Conservation (phyloP, 2,329 filamentous ascomycete species). For the Epichloe gansuensis region DNA sequence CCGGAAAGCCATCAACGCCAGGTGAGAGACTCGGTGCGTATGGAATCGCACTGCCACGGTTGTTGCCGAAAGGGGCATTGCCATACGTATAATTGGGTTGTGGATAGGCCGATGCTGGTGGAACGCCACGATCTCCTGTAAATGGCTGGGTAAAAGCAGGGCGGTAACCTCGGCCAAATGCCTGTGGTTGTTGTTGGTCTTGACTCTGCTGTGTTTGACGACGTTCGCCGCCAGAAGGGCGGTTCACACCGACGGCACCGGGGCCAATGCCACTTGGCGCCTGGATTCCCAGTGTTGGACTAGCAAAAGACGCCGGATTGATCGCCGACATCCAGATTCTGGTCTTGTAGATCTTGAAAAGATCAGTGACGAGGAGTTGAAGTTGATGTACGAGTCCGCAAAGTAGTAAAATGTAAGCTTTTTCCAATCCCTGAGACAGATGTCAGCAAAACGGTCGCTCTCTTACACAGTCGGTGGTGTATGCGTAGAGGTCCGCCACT, state of each 20-base stretch:
- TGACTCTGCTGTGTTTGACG: conserved; percentile 34
- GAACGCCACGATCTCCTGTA: conserved; percentile 29
- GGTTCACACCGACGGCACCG: conserved; percentile 48
- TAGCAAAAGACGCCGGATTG: conserved; percentile 91
- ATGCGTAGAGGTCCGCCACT: conserved; percentile 27
- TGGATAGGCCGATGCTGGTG: conserved; percentile 23
- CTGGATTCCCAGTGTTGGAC: conserved; percentile 59
- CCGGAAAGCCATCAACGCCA: conserved; percentile 18
- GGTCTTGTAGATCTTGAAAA: conserved; percentile 99
- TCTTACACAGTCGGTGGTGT: too few relatives aligned
- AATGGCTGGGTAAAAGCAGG: conserved; percentile 30
- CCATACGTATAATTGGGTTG: conserved; percentile 25
- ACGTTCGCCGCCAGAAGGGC: conserved; percentile 33
- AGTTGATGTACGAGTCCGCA: conserved; percentile 96
- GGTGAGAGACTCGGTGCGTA: conserved; percentile 19
- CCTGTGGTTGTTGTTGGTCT: conserved; percentile 15
- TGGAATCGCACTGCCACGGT: conserved; percentile 14
- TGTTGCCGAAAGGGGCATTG: conserved; percentile 21
- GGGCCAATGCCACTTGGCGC: conserved; percentile 55
- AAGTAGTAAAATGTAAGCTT: conserved; percentile 99
- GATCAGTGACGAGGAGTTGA: conserved; percentile 95
- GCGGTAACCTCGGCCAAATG: conserved; percentile 31
- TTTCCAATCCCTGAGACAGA: conserved; percentile 75
- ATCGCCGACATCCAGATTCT: conserved; percentile 99
- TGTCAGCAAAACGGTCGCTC: conserved; percentile 5